These are phyloP conservation scores for Geosiphon pyriformis DNA, from an alignment of 192 early-diverging fungal species.

Conservation along the genomic window DNA sequence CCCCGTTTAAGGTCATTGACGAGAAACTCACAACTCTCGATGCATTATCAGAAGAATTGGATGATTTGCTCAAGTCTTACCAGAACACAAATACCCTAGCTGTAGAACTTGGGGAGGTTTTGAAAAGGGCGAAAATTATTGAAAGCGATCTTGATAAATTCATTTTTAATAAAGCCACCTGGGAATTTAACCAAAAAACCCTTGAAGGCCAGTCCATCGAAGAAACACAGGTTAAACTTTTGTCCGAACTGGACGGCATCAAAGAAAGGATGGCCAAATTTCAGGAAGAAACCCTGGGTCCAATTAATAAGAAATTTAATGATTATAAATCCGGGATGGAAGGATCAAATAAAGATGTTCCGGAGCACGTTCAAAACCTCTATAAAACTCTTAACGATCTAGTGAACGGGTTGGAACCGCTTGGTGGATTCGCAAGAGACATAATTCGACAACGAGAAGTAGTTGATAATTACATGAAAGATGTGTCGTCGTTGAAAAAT, in stretches of 20 bases:
- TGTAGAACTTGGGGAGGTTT: neutral
- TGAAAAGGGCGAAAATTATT: constrained; percentile 3
- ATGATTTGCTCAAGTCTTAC: constrained; percentile 8
- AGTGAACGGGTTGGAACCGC: neutral
- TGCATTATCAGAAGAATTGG: constrained; percentile 7
- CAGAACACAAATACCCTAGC: constrained; percentile 7
- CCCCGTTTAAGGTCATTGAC: neutral
- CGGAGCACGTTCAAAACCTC: neutral
- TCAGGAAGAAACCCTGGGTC: neutral
- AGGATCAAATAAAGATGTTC: neutral
- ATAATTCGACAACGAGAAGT: constrained; percentile 8
- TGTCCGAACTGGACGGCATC: constrained; percentile 14
- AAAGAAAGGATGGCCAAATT: constrained; percentile 7
- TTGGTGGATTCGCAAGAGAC: constrained; percentile 5
- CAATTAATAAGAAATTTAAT: constrained; percentile 9
- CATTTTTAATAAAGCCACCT: constrained; percentile 9
- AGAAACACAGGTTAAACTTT: neutral
- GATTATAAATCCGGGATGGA: neutral
- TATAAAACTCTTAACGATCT: constrained; percentile 3
- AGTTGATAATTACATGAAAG: neutral
- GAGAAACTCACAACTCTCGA: neutral
- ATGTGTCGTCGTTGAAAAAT: neutral
- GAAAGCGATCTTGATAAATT: constrained; percentile 14
- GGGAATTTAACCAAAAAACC: constrained; percentile 5
- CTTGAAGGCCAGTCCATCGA: neutral